Evolutionary conservation across 2,329 filamentous ascomycete species (phyloP), one percentile per base, ranked within the genome.

Genomic region (Neonectria coccinea): DNA sequence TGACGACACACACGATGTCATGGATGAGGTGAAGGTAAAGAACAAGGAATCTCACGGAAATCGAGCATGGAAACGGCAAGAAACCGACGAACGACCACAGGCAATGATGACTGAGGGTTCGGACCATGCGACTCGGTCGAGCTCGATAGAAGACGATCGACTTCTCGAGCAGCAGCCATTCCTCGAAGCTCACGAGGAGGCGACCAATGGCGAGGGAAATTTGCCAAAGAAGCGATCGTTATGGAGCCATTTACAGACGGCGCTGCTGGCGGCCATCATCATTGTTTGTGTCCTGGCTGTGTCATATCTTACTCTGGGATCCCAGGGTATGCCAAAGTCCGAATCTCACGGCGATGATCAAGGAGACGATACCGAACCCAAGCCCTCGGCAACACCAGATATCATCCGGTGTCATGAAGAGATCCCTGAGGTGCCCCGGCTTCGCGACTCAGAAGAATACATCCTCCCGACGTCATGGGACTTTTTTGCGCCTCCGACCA

Each of bases 401-500:
- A 27, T 64, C 29, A 45, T 75, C n/a, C 65, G 70, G 1, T 62
- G 74, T 33, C 48, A 75, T 16, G 74, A 79, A n/a, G 20, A 68
- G 0, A 41, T 74, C 0, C 70, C 75, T 0, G 20, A 33, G 10
- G 29, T 27, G 0, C 67, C 79, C 0, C 71, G 62, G 2, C 67
- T 80, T 9, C 74, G 79, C 45, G 59, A 77, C 25, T 22, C 78
- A 2, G 76, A 79, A 1, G 85, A 89, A 54, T 91, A 92, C 64
- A 75, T 88, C 4, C 80, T 92, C 16, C 80, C 86, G 55, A 73
- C 82, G 0, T 68, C 78, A 2, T 92, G 90, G 90, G 77, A 90
- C 63, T 82, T 83, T 65, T 50, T 79, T 18, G 83, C 85, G 0
- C 68, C 80, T 3, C 82, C 84, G 0, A 82, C 81, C 16, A 82